A percentile compares a stretch with the other conserved stretches of the same genome.
phyloP scores from a whole-genome alignment of 345 rosid species.

The Salix viminalis region DNA sequence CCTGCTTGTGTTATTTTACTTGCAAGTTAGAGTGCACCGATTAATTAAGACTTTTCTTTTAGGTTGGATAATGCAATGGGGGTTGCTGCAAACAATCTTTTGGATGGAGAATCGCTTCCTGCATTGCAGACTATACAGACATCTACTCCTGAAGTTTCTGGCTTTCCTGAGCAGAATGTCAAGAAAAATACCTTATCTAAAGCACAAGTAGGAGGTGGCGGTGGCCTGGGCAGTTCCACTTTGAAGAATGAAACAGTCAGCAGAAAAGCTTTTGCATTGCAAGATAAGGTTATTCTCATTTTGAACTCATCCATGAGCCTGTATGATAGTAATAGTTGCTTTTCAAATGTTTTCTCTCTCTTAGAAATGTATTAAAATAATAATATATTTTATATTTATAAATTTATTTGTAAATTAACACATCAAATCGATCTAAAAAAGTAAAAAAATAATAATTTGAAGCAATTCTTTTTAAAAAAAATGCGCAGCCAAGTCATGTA shows the following conservation, averaged over 20 bases:
- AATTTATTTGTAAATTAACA: no score
- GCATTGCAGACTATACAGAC: slow-evolving; percentile 26
- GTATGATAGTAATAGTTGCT: no score
- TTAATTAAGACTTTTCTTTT: slow-evolving; percentile 16
- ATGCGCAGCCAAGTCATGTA: no score
- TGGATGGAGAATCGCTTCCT: slow-evolving; percentile 33
- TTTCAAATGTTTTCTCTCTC: no score
- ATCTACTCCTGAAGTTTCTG: slow-evolving; percentile 23
- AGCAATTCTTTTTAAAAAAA: no score
- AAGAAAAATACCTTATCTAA: slow-evolving; percentile 35
- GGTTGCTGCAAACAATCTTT: slow-evolving; percentile 27
- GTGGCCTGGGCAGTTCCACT: slow-evolving; percentile 33
- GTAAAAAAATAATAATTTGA: no score
- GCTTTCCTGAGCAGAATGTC: slow-evolving; percentile 38
- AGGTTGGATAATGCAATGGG: slow-evolving; percentile 44
- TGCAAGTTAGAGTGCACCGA: neutral
- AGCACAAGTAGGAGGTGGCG: slow-evolving; percentile 42
- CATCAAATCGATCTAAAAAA: no score
- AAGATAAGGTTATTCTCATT: slow-evolving; percentile 67
- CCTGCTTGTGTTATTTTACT: no score
- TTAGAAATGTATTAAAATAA: no score
- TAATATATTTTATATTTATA: no score
- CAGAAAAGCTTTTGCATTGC: slow-evolving; percentile 80
- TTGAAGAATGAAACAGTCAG: slow-evolving; percentile 67
- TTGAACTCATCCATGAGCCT: neutral